phyloP scores from a whole-genome alignment of 495 filamentous ascomycete genomes.

The Platismatia glauca region DNA sequence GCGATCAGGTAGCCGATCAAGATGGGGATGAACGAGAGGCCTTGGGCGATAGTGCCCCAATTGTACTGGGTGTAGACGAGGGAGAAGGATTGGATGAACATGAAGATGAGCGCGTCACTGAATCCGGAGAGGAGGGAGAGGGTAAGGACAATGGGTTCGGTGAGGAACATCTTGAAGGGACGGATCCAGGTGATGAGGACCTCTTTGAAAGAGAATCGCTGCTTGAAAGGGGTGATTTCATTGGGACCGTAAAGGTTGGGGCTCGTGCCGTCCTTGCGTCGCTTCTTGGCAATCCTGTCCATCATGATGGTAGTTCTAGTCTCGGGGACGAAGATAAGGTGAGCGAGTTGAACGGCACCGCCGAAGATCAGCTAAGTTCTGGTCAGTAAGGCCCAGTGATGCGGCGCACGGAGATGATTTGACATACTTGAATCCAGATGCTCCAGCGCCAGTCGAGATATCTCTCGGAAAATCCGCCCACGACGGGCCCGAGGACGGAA shows the following conservation, averaged over 20 bases:
- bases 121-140: constrained; percentile 52
- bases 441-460: constrained; percentile 46
- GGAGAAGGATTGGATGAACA: constrained; percentile 54
- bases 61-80: constrained; percentile 53
- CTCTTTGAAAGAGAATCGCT: constrained; percentile 50
- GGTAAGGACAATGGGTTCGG: constrained; percentile 52
- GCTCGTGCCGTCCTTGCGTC: constrained; percentile 41
- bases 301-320: constrained; percentile 52
- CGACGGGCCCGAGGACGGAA: constrained; percentile 51
- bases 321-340: constrained; percentile 48
- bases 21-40: constrained; percentile 50
- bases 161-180: constrained; percentile 54
- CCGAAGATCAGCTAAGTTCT: constrained; percentile 46
- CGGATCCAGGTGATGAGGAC: constrained; percentile 47
- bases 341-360: constrained; percentile 43
- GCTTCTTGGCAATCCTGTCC: constrained; percentile 49
- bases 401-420: background rate
- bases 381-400: background rate
- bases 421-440: constrained; percentile 40
- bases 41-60: constrained; percentile 42
- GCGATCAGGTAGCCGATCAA: constrained; percentile 53
- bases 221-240: constrained; percentile 48
- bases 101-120: constrained; percentile 57
- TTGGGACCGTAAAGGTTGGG: constrained; percentile 55
- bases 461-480: constrained; percentile 50